phyloP scores from a whole-genome alignment of 495 filamentous ascomycete genomes.

The Penicillium desertorum region DNA sequence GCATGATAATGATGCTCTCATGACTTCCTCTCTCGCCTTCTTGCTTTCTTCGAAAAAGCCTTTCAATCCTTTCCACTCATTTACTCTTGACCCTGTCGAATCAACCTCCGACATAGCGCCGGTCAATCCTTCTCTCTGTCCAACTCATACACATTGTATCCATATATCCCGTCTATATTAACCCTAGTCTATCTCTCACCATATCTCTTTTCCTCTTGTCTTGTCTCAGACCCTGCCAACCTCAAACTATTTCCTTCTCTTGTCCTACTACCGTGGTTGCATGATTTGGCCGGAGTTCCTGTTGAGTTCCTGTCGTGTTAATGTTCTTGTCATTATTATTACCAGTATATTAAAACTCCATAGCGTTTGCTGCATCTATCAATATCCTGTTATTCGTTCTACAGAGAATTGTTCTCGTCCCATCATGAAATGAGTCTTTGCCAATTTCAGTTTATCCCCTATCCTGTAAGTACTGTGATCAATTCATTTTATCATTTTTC shows the following conservation, averaged over 20 bases:
- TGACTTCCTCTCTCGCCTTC: constrained; percentile 14
- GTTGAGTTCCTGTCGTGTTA: background rate
- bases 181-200: constrained; percentile 6
- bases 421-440: background rate
- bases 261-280: constrained; percentile 9
- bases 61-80: constrained; percentile 4
- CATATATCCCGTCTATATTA: background rate
- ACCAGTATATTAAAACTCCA: constrained; percentile 1
- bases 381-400: background rate
- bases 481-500: background rate
- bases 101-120: background rate
- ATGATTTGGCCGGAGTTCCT: constrained; percentile 9
- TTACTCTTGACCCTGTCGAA: background rate
- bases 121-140: background rate
- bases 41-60: constrained; percentile 18
- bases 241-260: background rate
- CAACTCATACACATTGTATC: constrained; percentile 1
- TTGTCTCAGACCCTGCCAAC: background rate
- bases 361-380: background rate
- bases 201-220: background rate
- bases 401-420: background rate
- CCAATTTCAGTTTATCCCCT: background rate
- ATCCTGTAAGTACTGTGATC: background rate
- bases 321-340: background rate
- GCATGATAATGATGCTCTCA: constrained; percentile 30